Base-by-base conservation (phyloP, 768 basidiomycete species). In the Chiua virens region DNA sequence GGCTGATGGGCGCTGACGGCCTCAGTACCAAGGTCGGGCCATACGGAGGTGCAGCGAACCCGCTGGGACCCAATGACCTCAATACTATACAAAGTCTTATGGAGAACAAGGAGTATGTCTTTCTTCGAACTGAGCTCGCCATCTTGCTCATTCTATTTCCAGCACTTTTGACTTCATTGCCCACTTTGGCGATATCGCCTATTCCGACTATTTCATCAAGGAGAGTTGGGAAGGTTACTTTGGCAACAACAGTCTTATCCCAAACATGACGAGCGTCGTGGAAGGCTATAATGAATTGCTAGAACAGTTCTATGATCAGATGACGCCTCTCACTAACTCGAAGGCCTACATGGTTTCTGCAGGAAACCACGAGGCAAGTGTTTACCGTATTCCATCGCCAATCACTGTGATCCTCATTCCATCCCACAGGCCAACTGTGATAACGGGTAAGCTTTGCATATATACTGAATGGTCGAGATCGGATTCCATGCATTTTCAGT, bases 201-300 rank as follows among this genome's bases (percentile, higher is more conserved):
- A 64, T 27, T 36, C 65, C 6, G 64, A 67, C 47, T 67, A 66
- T 47, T 67, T 66, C 18, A 62, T 66, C 38, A 57, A 54, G 11
- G 65, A 66, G 32, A 66, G 64, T 15, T 66, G 62, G 64, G 9
- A 67, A 41, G 64, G 64, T 20, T 66, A 66, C 49, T 66, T 66
- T 40, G 64, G 65, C 5, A 64, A 59, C 17, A 10, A 59, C 34
- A 67, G 57, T 36, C 53, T 62, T 2, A 54, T 66, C 34, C 60
- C 57, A 0, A 66, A 66, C 32, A 42, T 46, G 53, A 67, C 62
- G 13, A 62, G 60, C 35, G 48, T 62, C 14, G 9, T 59, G 8
- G 50, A 62, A 0, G 60, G 65, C 17, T 66, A 64, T 30, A 62
- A 66, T 3, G 54, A 41, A n/a, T 35, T 67, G 37, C 47, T 62